Evolutionary conservation across 2,329 filamentous ascomycete species (phyloP).

Genomic region (Chrysoporthe puriensis): DNA sequence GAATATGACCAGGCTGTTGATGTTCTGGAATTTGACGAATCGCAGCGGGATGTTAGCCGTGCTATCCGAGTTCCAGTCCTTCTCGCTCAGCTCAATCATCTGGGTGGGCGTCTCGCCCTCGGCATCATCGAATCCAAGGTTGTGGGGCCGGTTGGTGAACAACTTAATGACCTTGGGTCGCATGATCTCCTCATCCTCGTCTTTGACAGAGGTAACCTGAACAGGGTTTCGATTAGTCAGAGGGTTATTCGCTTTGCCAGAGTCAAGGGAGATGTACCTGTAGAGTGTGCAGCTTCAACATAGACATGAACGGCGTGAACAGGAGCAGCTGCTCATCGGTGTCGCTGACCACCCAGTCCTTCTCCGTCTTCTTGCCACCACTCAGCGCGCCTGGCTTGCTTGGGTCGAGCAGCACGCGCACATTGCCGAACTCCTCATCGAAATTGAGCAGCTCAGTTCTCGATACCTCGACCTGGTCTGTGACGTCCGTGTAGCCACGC

Average conservation of each 20-base stretch:
- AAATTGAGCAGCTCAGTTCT: slow-evolving; percentile 88
- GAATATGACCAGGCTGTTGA: slow-evolving; percentile 84
- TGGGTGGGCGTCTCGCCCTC: slow-evolving; percentile 85
- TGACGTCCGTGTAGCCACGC: slow-evolving; percentile 82
- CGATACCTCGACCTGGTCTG: slow-evolving; percentile 76
- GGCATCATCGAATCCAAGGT: slow-evolving; percentile 93
- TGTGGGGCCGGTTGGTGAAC: slow-evolving; percentile 86
- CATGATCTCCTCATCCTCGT: slow-evolving; percentile 72
- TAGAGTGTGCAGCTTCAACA: slow-evolving; percentile 84
- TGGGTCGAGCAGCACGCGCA: slow-evolving; percentile 73
- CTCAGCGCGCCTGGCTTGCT: slow-evolving; percentile 67
- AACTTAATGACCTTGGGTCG: slow-evolving; percentile 82
- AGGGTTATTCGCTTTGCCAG: not conserved
- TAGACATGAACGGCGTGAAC: slow-evolving; percentile 86
- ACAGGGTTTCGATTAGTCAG: slow-evolving; percentile 33
- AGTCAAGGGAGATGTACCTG: slow-evolving; percentile 53
- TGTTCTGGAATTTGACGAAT: slow-evolving; percentile 97
- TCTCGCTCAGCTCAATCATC: slow-evolving; percentile 70
- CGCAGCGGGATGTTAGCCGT: slow-evolving; percentile 75
- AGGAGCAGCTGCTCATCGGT: slow-evolving; percentile 96
- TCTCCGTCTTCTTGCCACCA: slow-evolving; percentile 58
- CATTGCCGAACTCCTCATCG: slow-evolving; percentile 74
- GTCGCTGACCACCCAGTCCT: slow-evolving; percentile 94
- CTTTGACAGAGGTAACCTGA: slow-evolving; percentile 77
- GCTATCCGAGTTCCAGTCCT: slow-evolving; percentile 81